phyloP scores from a whole-genome alignment of 495 filamentous ascomycete species.

The Lasiosphaeria ovina region DNA sequence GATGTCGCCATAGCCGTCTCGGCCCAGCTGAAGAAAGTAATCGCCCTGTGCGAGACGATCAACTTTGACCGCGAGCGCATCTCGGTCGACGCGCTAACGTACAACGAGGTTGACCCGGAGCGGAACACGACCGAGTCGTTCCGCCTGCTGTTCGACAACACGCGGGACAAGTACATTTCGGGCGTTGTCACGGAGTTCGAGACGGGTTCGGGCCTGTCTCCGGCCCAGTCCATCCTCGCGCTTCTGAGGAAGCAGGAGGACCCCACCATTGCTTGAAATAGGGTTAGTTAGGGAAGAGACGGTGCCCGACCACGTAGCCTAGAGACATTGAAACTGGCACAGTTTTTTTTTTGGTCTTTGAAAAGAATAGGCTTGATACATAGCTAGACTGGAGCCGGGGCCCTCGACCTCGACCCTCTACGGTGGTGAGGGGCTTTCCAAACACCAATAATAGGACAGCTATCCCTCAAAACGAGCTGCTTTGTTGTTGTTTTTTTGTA shows the following conservation, averaged over 20 bases:
- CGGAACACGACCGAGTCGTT: conserved; percentile 57
- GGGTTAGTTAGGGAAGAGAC: neutral
- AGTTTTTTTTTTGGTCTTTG: neutral
- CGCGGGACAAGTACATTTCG: conserved; percentile 82
- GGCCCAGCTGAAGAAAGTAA: conserved; percentile 70
- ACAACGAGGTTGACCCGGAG: conserved; percentile 80
- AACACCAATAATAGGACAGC: too few relatives aligned
- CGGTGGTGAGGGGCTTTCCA: too few relatives aligned
- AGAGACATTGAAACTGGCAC: neutral
- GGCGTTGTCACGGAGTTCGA: conserved; percentile 86
- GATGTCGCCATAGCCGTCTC: conserved; percentile 85
- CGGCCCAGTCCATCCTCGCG: conserved; percentile 75
- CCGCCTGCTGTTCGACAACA: conserved; percentile 91
- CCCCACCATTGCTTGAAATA: conserved; percentile 36
- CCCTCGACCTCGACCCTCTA: neutral
- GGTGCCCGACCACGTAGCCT: neutral
- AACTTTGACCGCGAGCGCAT: conserved; percentile 88
- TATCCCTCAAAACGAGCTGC: too few relatives aligned
- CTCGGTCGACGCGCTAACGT: conserved; percentile 84
- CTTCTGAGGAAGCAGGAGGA: conserved; percentile 51
- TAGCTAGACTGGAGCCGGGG: neutral
- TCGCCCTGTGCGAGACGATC: conserved; percentile 90
- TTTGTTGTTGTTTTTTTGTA: neutral
- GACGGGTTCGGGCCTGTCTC: conserved; percentile 61
- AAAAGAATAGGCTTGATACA: too few relatives aligned